A percentile compares a stretch with the other conserved stretches of the same genome.
phyloP scores from a whole-genome alignment of 768 basidiomycete genomes.

The Tephrocybe sp. region DNA sequence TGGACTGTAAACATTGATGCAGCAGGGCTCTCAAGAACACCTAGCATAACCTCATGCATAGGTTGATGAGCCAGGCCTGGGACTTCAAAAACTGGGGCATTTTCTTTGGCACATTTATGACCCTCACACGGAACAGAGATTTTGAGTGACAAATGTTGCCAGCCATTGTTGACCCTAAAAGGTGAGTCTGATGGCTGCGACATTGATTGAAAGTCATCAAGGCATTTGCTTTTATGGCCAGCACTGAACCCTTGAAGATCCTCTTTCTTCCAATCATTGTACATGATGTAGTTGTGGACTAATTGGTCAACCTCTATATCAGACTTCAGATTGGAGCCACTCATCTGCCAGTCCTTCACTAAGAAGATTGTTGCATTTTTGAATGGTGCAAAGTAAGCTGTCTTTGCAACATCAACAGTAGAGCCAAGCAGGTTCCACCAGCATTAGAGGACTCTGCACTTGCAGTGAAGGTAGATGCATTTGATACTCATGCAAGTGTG shows the following conservation, averaged over 20 bases:
- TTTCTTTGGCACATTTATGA: conserved; percentile 20
- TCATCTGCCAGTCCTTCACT: conserved; percentile 25
- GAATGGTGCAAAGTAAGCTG: conserved; percentile 16
- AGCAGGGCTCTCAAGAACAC: conserved; percentile 13
- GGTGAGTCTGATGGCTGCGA: neutral
- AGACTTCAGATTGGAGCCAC: conserved; percentile 18
- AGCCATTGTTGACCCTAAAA: conserved; percentile 14
- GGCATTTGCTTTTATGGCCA: conserved; percentile 8
- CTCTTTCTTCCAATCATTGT: conserved; percentile 20
- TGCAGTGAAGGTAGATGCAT: neutral
- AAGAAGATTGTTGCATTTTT: conserved; percentile 19
- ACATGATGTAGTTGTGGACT: conserved; percentile 24
- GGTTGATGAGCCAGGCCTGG: conserved; percentile 24
- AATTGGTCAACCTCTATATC: conserved; percentile 20
- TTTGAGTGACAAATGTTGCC: conserved; percentile 21
- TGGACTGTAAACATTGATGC: conserved; percentile 10
- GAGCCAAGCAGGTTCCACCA: no score
- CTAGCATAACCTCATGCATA: conserved; percentile 22
- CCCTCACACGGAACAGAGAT: conserved; percentile 21
- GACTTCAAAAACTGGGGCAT: conserved; percentile 30
- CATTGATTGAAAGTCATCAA: conserved; percentile 13
- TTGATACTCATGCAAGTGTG: neutral
- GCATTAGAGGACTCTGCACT: neutral
- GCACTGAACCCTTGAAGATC: conserved; percentile 22
- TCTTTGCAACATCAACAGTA: neutral